Evolutionary conservation across 257 asterid genomes (phyloP), one percentile per base, ranked within the genome.

Genomic region (Scutellaria minor): DNA sequence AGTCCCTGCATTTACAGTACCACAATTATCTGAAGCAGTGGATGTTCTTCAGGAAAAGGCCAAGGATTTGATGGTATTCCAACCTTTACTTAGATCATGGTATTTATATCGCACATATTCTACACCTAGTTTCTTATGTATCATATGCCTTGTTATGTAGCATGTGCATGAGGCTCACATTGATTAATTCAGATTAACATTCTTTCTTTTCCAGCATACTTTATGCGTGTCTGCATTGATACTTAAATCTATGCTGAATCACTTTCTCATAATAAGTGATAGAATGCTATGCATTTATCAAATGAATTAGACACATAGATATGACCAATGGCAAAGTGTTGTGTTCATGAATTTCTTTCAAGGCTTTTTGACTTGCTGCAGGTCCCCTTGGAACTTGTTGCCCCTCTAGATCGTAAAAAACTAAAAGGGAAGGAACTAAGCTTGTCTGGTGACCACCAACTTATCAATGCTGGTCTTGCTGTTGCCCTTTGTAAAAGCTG

Each of bases 371-470:
- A 66, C 70, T 78, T 37, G 35, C 44, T 85, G 80, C 78, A 92
- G 98, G 85, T 82, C 73, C 90, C 93, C 9, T 78, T 92, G 83
- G 84, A 87, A 80, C 83, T 92, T 59, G 91, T 87, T 57, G 64
- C 75, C 48, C 91, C 98, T 20, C 90, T 92, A 60, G 83, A 85
- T 73, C 72, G 71, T 74, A 77, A 68, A 65, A 80, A 71, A 71
- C 60, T 88, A 66, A 83, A 83, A n/a, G 95, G 90, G 72, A 48
- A 60, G 62, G 79, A 79, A 73, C 88, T 90, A 63, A 88, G 92
- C 81, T 85, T 92, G 83, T 87, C 93, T 22, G 98, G 98, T 45
- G 93, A 88, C 71, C 97, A 90, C 82, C 98, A 92, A 76, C 82
- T 84, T 62, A 81, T 80, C n/a, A 92, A 90, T 80, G 97, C 95